Evolutionary conservation across 495 filamentous ascomycete genomes (phyloP), one percentile per base, ranked within the genome.

Genomic region (Penicillium mononematosum): DNA sequence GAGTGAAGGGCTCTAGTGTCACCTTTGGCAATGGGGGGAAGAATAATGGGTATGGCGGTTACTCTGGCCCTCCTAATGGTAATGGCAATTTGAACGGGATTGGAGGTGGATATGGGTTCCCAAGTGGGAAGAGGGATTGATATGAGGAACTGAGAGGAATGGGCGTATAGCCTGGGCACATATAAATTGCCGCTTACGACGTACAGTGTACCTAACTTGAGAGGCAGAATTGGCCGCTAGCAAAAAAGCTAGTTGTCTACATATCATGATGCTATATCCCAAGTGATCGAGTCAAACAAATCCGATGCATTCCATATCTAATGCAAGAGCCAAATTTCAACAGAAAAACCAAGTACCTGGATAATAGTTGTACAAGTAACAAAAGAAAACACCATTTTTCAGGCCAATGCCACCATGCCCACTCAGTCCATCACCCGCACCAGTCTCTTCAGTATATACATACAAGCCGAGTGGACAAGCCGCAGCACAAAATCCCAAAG

Each of bases 101-200:
- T 34, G 69, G 66, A 38, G 59, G 67, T 58, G 72, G 72, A 32
- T 82, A 81, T 70, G 76, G 74, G 19, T 75, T 76, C 52, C 55
- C 60, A 24, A 73, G 65, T 61, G 80, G 78, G 31, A 83, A 84
- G 68, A 82, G 76, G 50, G 82, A 84, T 70, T 85, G 63, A 81
- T 58, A 6, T 32, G 24, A 29, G 29, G 14, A 19, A 8, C 17
- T 2, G 19, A 17, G 5, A 31, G 27, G 39, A 39, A 46, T 7
- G 32, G 42, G 19, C 36, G 22, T 59, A 59, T 59, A 59, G 4
- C 17, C 27, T 59, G 17, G 36, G 34, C 44, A 34, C 31, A 34
- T 34, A 54, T 59, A 45, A 7, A 29, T 38, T 39, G 19, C 1
- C 36, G 27, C 55, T 19, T 55, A 58, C 39, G 34, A 24, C 43